Evolutionary conservation across 2,329 filamentous ascomycete species (phyloP), one percentile per base, ranked within the genome.

Genomic region (Colletotrichum navitas): DNA sequence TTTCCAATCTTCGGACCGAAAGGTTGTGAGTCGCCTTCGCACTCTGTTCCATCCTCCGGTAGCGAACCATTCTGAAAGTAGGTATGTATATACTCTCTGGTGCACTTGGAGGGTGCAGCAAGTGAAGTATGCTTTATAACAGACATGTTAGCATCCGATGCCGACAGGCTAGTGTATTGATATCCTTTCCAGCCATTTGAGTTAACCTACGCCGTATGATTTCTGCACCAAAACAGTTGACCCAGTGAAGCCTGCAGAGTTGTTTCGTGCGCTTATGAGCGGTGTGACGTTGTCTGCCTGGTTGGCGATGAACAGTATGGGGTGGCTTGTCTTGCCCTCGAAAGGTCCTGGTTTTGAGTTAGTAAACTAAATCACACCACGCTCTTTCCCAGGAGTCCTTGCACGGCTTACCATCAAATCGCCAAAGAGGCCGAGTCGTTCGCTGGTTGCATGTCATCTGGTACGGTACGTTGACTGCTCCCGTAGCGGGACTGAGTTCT

Each of bases 281-380:
- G 85, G 85, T n/a, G 85, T 87, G 32, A 86, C 80, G 52, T 86
- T 86, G 72, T 87, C 85, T 18, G 81, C 81, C 39, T 78, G 74
- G 71, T 85, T 85, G 12, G 81, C 81, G 8, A 87, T 77, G 74
- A 83, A 86, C 26, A 87, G 74, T 47, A 87, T 81, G 0, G 85
- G 85, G n/a, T 81, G 79, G 8, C 71, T 75, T 3, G 85, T 86
- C 45, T 79, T 78, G 2, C 76, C 80, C 29, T 74, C 74, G n/a
- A 80, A 79, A 0, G 75, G 74, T 8, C 74, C 78, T 52, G 62
- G 4, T 41, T 0, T 12, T 21, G 14, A 5, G 16, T 63, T 32
- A 60, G 39, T n/a, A 21, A 12, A 7, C 3, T 1, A 16, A 18
- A 5, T 12, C 16, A 21, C 18, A 2, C 11, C 3, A 7, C 10